phyloP scores from a whole-genome alignment of 2,329 filamentous ascomycete species.

The Ampelomyces quisqualis region DNA sequence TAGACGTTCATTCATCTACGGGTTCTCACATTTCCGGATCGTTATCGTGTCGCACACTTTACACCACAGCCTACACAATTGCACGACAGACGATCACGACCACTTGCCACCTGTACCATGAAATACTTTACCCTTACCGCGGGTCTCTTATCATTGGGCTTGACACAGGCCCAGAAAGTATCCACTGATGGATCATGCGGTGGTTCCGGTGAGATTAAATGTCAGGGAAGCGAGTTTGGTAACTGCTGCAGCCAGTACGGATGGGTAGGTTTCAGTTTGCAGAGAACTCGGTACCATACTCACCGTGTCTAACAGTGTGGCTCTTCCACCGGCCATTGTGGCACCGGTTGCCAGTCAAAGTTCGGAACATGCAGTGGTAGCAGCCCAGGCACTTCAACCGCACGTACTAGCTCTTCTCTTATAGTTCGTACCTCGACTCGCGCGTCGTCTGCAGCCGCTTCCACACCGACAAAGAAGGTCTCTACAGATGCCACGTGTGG shows the following conservation, averaged over 20 bases:
- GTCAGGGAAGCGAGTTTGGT: constrained; percentile 47
- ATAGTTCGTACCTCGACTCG: constrained; percentile 11
- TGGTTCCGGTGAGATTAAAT: constrained; percentile 45
- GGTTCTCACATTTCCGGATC: too few relatives aligned
- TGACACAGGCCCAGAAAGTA: constrained; percentile 29
- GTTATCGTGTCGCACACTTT: background rate
- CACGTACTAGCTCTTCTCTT: constrained; percentile 3
- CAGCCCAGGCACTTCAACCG: constrained; percentile 38
- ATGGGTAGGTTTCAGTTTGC: constrained; percentile 24
- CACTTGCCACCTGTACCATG: constrained; percentile 11
- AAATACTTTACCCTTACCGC: constrained; percentile 22
- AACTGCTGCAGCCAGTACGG: constrained; percentile 49
- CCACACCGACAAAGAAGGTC: constrained; percentile 32
- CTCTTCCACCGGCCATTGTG: constrained; percentile 32
- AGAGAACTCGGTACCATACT: background rate
- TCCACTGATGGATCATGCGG: constrained; percentile 49
- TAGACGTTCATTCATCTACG: background rate
- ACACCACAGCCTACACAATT: background rate
- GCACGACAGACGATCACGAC: background rate
- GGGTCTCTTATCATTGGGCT: constrained; percentile 20
- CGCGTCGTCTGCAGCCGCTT: constrained; percentile 17
- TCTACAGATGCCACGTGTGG: constrained; percentile 47
- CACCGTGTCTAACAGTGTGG: constrained; percentile 32
- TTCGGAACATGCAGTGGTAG: constrained; percentile 34
- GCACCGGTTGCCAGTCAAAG: constrained; percentile 31